These are phyloP conservation scores for Aspergillus quadrilineatus DNA, from an alignment of 2,329 filamentous ascomycete genomes.

Conservation along the genomic window DNA sequence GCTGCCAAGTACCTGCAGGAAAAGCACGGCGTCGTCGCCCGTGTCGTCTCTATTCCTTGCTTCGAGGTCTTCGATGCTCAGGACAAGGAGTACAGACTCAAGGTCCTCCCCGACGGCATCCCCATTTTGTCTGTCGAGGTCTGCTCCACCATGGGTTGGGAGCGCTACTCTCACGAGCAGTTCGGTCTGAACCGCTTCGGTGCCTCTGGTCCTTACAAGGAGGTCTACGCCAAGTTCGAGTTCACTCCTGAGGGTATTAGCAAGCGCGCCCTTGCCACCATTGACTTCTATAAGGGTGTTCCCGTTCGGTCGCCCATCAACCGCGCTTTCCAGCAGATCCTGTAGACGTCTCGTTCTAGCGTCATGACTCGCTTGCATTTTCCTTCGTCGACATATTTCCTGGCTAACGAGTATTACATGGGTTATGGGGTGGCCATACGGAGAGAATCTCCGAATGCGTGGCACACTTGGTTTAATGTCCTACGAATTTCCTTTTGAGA, in stretches of 20 bases:
- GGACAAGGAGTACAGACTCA: conserved; percentile 90
- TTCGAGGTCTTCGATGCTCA: conserved; percentile 96
- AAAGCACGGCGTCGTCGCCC: conserved; percentile 80
- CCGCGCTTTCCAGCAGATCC: conserved; percentile 95
- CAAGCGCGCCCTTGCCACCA: conserved; percentile 88
- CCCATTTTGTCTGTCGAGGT: conserved; percentile 92
- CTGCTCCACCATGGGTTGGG: conserved; percentile 97
- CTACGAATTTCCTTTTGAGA: conserved; percentile 23
- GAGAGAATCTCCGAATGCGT: conserved; percentile 11
- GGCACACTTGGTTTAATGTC: conserved; percentile 19
- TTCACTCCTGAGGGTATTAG: conserved; percentile 96
- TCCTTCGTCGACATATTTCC: conserved; percentile 15
- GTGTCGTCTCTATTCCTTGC: conserved; percentile 94
- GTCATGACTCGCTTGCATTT: conserved; percentile 17
- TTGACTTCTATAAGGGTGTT: conserved; percentile 97
- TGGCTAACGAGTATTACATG: conserved; percentile 28
- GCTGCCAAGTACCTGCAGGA: conserved; percentile 88
- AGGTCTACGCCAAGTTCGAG: conserved; percentile 99
- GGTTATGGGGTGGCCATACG: conserved; percentile 20
- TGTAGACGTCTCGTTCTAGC: conserved; percentile 57
- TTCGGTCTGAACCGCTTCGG: conserved; percentile 99
- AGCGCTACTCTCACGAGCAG: conserved; percentile 98
- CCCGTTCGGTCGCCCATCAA: conserved; percentile 94
- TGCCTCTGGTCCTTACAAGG: conserved; percentile 94
- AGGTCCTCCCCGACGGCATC: conserved; percentile 89